Evolutionary conservation across 768 basidiomycete species (phyloP).

Genomic region (Suillus luteus): DNA sequence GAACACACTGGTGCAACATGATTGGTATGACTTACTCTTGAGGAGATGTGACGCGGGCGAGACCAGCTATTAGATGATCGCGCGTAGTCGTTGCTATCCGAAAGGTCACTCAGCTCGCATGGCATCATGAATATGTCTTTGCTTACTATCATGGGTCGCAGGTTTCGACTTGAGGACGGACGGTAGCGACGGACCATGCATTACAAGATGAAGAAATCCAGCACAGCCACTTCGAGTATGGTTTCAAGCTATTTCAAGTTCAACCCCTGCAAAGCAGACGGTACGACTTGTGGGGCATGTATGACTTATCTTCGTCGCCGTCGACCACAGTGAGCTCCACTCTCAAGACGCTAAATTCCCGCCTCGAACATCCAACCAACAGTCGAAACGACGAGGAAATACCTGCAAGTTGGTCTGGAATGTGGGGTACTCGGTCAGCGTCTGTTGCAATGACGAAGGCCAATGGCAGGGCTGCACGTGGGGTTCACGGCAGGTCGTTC

Average conservation of each 20-base stretch:
- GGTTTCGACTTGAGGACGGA: slow-evolving; percentile 37
- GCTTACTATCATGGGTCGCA: slow-evolving; percentile 35
- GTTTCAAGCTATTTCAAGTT: not conserved
- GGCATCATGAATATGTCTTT: not conserved
- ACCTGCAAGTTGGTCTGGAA: slow-evolving; percentile 2
- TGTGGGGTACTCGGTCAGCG: not conserved
- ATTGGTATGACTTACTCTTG: slow-evolving; percentile 51
- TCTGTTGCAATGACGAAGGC: not conserved
- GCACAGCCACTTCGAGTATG: slow-evolving; percentile 2
- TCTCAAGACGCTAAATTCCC: not conserved
- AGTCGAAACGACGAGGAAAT: slow-evolving; percentile 1
- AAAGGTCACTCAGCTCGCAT: not conserved
- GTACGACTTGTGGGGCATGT: not conserved
- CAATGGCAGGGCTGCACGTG: slow-evolving; percentile 11
- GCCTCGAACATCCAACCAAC: not conserved
- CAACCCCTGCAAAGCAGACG: not conserved
- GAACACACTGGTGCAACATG: not conserved
- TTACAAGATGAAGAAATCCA: slow-evolving; percentile 8
- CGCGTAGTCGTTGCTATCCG: slow-evolving; percentile 51
- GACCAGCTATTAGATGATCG: slow-evolving; percentile 52
- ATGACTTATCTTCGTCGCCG: not conserved
- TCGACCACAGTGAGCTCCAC: not conserved
- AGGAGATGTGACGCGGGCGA: slow-evolving; percentile 66
- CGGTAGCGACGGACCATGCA: slow-evolving; percentile 32
- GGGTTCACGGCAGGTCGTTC: slow-evolving; percentile 6